Conservation (phyloP, 176 grass and related monocot species). For the Eragrostis curvula region DNA sequence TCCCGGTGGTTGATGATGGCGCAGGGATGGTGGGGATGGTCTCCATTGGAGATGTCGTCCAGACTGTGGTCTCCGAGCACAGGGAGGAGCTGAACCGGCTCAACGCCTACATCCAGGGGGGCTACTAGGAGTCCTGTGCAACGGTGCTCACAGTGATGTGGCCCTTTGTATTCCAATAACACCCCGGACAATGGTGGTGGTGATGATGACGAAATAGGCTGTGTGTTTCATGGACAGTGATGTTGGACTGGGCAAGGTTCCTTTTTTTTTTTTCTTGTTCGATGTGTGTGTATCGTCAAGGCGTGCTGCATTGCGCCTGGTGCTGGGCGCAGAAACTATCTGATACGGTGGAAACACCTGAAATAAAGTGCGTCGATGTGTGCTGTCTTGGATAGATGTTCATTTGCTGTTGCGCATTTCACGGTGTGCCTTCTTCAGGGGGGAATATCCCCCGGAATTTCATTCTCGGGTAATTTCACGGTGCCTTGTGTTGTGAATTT, state of each 20-base stretch:
- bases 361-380: constrained; percentile 36
- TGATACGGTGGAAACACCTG: constrained; percentile 4
- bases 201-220: constrained; percentile 57
- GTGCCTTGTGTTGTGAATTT: not conserved
- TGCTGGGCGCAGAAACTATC: constrained; percentile 10
- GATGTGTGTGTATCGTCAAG: constrained; percentile 25
- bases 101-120: constrained; percentile 89
- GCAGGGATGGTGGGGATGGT: constrained; percentile 91
- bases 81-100: constrained; percentile 91
- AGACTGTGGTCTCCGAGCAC: constrained; percentile 88
- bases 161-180: constrained; percentile 42
- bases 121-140: constrained; percentile 62
- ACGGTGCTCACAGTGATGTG: no score
- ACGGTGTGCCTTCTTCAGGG: not conserved
- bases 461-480: not conserved
- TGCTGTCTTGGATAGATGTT: not conserved
- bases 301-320: not conserved
- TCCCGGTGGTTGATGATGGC: constrained; percentile 70
- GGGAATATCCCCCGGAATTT: not conserved
- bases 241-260: constrained; percentile 14
- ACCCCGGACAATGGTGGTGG: constrained; percentile 34
- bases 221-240: constrained; percentile 17
- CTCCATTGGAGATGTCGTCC: constrained; percentile 94
- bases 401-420: not conserved
- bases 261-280: constrained; percentile 2